Percentiles rank a stretch among this genome's conserved stretches.
These are phyloP conservation scores for Scheffersomyces quercinus DNA, from an alignment of 1,139 yeast species.

Conservation along the genomic window DNA sequence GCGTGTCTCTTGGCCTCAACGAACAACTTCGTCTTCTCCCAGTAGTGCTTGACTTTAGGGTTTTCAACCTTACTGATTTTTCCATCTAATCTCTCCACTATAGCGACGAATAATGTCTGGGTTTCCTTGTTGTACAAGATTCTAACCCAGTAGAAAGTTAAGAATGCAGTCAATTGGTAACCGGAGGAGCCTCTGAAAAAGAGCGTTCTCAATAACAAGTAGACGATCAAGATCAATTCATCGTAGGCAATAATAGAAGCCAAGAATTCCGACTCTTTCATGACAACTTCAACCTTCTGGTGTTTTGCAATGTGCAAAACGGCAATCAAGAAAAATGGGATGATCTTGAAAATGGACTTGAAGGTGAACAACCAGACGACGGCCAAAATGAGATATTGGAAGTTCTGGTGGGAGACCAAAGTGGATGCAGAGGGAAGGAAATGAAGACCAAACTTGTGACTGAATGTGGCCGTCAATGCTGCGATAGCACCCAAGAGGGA, in stretches of 20 bases:
- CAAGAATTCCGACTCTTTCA: slow-evolving; percentile 38
- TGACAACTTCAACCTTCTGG: slow-evolving; percentile 42
- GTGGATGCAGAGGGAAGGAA: slow-evolving; percentile 58
- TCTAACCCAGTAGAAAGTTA: slow-evolving; percentile 69
- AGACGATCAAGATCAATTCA: slow-evolving; percentile 55
- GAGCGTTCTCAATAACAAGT: slow-evolving; percentile 58
- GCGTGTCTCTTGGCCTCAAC: slow-evolving; percentile 32
- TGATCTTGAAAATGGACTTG: slow-evolving; percentile 61
- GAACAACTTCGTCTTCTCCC: slow-evolving; percentile 44
- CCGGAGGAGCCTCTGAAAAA: slow-evolving; percentile 69
- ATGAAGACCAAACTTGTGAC: slow-evolving; percentile 57
- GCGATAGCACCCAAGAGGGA: slow-evolving; percentile 56
- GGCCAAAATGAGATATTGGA: slow-evolving; percentile 60
- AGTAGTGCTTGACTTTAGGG: slow-evolving; percentile 43
- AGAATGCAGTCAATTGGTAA: slow-evolving; percentile 57
- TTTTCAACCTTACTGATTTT: slow-evolving; percentile 42
- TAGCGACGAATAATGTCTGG: slow-evolving; percentile 39
- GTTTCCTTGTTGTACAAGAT: slow-evolving; percentile 55
- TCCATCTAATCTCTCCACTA: slow-evolving; percentile 46
- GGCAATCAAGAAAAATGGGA: slow-evolving; percentile 61
- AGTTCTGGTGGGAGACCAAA: slow-evolving; percentile 65
- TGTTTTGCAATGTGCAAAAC: slow-evolving; percentile 51
- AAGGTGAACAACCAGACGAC: slow-evolving; percentile 63
- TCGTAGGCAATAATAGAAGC: slow-evolving; percentile 58
- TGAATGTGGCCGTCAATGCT: slow-evolving; percentile 55